Conservation (phyloP, 2,329 filamentous ascomycete genomes). For the Neonectria faginata region DNA sequence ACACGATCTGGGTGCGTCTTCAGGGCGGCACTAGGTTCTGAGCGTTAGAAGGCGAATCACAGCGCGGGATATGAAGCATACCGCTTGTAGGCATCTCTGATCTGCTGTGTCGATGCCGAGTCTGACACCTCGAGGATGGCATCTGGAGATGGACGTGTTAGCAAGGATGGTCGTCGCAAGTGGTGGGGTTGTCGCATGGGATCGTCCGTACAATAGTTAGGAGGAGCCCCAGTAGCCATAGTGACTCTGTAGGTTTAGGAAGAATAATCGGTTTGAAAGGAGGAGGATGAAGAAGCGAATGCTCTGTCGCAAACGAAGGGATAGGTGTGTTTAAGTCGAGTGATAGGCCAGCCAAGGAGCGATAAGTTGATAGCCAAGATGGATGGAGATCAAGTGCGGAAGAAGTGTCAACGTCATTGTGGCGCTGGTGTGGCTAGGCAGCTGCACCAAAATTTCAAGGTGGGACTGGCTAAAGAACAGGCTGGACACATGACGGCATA, state of each 20-base stretch:
- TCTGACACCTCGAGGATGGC: slow-evolving; percentile 78
- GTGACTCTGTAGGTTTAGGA: slow-evolving; percentile 25
- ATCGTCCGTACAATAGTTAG: slow-evolving; percentile 67
- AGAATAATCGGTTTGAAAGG: slow-evolving; percentile 4
- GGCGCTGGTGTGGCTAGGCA: slow-evolving; percentile 50
- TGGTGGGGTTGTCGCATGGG: slow-evolving; percentile 30
- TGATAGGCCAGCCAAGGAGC: slow-evolving; percentile 20
- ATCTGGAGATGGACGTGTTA: slow-evolving; percentile 62
- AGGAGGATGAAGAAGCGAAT: neutral
- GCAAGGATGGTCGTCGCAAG: slow-evolving; percentile 24
- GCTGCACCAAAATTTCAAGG: slow-evolving; percentile 1
- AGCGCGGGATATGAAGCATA: slow-evolving; percentile 48
- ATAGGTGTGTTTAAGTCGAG: slow-evolving; percentile 15
- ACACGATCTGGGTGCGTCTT: slow-evolving; percentile 96
- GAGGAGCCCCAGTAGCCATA: slow-evolving; percentile 58
- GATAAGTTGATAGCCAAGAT: slow-evolving; percentile 24
- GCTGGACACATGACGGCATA: slow-evolving; percentile 3
- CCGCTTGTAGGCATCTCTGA: slow-evolving; percentile 96
- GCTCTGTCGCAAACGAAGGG: slow-evolving; percentile 10
- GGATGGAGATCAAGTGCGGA: slow-evolving; percentile 21
- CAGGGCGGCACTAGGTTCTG: slow-evolving; percentile 77
- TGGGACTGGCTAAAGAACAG: slow-evolving; percentile 1
- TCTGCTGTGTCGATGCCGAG: slow-evolving; percentile 81
- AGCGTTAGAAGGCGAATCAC: slow-evolving; percentile 25
- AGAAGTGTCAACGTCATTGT: slow-evolving; percentile 57